These are phyloP conservation scores for Phaeotremella fagi DNA, from an alignment of 768 basidiomycete genomes.

Conservation along the genomic window DNA sequence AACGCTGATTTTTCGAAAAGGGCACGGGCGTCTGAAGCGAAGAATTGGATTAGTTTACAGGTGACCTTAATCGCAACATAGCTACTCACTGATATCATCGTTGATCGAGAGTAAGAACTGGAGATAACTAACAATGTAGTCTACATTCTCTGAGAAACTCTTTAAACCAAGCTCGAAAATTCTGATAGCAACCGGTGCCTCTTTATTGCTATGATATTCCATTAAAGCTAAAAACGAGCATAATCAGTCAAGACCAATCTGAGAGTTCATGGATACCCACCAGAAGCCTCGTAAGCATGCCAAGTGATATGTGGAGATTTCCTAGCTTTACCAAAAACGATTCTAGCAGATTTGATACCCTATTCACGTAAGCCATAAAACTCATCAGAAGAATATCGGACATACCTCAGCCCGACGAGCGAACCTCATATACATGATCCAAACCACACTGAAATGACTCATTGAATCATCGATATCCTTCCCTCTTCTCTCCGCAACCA, in stretches of 20 bases:
- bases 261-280: conserved; percentile 52
- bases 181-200: conserved; percentile 70
- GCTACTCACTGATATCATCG: conserved; percentile 79
- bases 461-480: conserved; percentile 55
- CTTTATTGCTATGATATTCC: conserved; percentile 87
- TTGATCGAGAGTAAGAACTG: conserved; percentile 90
- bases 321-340: conserved; percentile 74
- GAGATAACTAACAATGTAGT: conserved; percentile 82
- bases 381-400: neutral
- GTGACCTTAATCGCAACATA: neutral
- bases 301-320: conserved; percentile 59
- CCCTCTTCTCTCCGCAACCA: conserved; percentile 34
- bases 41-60: neutral
- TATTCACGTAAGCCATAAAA: conserved; percentile 3
- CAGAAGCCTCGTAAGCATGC: conserved; percentile 91
- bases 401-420: conserved; percentile 69
- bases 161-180: conserved; percentile 94
- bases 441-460: conserved; percentile 67
- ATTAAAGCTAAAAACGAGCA: conserved; percentile 62
- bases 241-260: neutral
- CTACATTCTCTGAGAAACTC: conserved; percentile 70
- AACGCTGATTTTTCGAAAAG: conserved; percentile 84
- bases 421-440: conserved; percentile 86
- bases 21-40: conserved; percentile 75
- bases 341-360: conserved; percentile 72